Base-by-base conservation (phyloP, 352 stramenopile species). In the Globisporangium uncinulatum region DNA sequence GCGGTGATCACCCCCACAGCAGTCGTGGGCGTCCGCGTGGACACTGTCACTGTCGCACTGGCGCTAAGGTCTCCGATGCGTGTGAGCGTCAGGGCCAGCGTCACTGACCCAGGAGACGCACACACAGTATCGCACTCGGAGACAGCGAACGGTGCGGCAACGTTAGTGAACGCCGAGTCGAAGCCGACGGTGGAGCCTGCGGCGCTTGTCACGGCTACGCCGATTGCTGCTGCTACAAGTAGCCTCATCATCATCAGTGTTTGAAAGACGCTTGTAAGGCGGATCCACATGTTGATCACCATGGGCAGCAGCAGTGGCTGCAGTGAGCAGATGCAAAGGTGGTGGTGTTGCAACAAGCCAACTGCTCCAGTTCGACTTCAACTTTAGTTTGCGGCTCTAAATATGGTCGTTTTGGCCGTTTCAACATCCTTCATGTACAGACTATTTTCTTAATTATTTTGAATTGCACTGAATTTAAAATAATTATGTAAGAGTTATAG, bases 121-220 rank as follows among this genome's bases (percentile, higher is more conserved):
- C 75, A 86, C 6, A 56, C 46, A 0, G 67, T 63, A 51, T 79
- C 54, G 43, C 72, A 81, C 54, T 79, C 70, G 1, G 29, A 44
- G 20, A 83, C 59, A 3, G 11, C 49, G 20, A 70, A 76, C 14
- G 72, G 70, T 17, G 56, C 43, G 0, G 48, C 29, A 1, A 63
- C 3, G 15, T 54, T 67, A 4, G 59, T 71, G 54, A 81, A 86
- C 4, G 60, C 32, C 3, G 50, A 15, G 37, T 64, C 48, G 44
- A 86, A 81, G 9, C 72, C 73, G 54, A 79, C 67, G 0, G 45
- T 62, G 0, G 68, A 72, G 34, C 37, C 41, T 19, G 50, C 34
- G 8, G 34, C 34, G 34, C 34, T 39, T 39, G 34, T 36, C 37
- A 32, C 49, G 19, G 34, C 20, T 32, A 34, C 49, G 19, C 19